Evolutionary conservation across 345 rosid genomes (phyloP).

Genomic region (Nasturtium officinale): DNA sequence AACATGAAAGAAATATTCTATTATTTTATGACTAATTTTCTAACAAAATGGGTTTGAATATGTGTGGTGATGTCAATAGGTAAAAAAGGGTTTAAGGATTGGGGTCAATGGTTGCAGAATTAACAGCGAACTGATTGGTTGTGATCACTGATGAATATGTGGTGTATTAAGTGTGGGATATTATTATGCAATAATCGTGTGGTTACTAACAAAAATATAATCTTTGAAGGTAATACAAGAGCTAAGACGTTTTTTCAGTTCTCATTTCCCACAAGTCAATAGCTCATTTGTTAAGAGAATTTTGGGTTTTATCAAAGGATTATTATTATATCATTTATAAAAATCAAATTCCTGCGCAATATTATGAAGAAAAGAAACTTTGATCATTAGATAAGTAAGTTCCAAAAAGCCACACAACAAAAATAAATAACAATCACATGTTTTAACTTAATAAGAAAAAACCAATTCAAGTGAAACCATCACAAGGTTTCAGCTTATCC

Average conservation of each 20-base stretch:
- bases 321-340: neutral
- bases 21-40: neutral
- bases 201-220: neutral
- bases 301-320: slow-evolving; percentile 13
- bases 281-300: neutral
- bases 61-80: slow-evolving; percentile 17
- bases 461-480: slow-evolving; percentile 14
- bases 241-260: slow-evolving; percentile 14
- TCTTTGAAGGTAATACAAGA: neutral
- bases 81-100: neutral
- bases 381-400: neutral
- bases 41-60: slow-evolving; percentile 7
- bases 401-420: slow-evolving; percentile 12
- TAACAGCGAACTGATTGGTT: slow-evolving; percentile 18
- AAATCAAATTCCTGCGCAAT: neutral
- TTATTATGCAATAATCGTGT: slow-evolving; percentile 18
- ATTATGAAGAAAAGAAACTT: neutral
- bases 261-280: neutral
- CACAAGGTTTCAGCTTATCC: slow-evolving; percentile 10
- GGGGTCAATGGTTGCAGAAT: neutral
- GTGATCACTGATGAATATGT: slow-evolving; percentile 20
- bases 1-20: too few relatives aligned
- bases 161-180: slow-evolving; percentile 12
- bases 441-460: slow-evolving; percentile 1
- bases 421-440: slow-evolving; percentile 3